A percentile compares a stretch with the other conserved stretches of the same genome.
Evolutionary conservation across 306 rosid genomes (phyloP).

Genomic region (Notholithocarpus densiflorus): DNA sequence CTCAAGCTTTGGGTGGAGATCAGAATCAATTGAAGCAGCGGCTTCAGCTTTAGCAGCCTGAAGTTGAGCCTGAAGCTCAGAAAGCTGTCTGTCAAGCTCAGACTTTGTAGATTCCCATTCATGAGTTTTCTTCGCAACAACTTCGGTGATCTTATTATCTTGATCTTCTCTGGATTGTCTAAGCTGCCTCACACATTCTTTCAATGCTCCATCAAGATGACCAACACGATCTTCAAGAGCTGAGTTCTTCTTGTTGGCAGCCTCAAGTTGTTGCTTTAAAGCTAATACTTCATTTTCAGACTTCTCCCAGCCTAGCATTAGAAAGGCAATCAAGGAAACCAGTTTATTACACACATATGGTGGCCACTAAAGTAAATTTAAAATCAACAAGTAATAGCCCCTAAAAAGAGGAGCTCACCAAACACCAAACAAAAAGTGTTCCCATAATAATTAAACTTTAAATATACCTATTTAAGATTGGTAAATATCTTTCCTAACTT

Average conservation of each 20-base stretch:
- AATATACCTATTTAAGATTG: not conserved
- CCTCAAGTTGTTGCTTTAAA: conserved; percentile 61
- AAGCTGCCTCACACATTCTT: conserved; percentile 80
- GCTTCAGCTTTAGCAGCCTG: conserved; percentile 56
- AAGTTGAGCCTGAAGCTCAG: conserved; percentile 54
- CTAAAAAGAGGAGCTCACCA: not conserved
- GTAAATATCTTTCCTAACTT: not conserved
- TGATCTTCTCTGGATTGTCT: conserved; percentile 78
- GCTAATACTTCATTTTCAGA: conserved; percentile 60
- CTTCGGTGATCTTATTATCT: conserved; percentile 52
- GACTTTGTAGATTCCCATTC: conserved; percentile 58
- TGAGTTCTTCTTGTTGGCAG: conserved; percentile 54
- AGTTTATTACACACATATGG: not conserved
- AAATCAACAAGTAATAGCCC: not conserved
- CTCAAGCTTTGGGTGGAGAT: conserved; percentile 45
- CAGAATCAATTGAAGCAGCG: conserved; percentile 34
- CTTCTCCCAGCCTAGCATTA: conserved; percentile 75
- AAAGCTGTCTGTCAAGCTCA: conserved; percentile 51
- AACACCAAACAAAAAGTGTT: not conserved
- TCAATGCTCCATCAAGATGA: conserved; percentile 86
- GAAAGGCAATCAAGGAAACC: not conserved
- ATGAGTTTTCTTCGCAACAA: conserved; percentile 39
- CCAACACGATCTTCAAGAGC: conserved; percentile 65
- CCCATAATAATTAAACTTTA: not conserved
- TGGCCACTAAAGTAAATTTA: not conserved